These are phyloP conservation scores for Cyathus striatus DNA, from an alignment of 768 basidiomycete genomes.

Conservation along the genomic window DNA sequence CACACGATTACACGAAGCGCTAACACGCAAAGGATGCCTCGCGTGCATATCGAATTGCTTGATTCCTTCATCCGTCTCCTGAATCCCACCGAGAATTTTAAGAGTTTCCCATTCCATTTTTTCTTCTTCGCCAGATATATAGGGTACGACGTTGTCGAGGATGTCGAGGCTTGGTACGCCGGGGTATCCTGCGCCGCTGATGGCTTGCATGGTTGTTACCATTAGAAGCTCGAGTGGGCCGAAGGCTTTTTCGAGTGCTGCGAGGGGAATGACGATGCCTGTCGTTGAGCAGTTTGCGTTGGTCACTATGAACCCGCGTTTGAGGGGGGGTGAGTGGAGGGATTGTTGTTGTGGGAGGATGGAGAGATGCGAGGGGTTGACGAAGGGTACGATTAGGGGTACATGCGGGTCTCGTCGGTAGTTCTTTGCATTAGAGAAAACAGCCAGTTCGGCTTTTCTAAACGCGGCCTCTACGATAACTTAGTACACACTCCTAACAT, in stretches of 20 bases:
- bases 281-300: conserved; percentile 99
- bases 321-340: conserved; percentile 59
- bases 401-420: conserved; percentile 88
- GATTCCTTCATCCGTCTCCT: conserved; percentile 45
- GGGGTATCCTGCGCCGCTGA: conserved; percentile 97
- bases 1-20: conserved; percentile 92
- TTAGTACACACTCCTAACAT: background rate
- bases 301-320: conserved; percentile 91
- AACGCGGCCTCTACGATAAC: conserved; percentile 70
- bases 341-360: conserved; percentile 82
- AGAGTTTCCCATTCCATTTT: conserved; percentile 99
- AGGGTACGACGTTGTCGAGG: conserved; percentile 92
- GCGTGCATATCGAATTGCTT: conserved; percentile 84
- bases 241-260: conserved; percentile 84
- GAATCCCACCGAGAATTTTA: conserved; percentile 90
- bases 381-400: conserved; percentile 94
- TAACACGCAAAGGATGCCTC: conserved; percentile 76
- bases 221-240: conserved; percentile 91
- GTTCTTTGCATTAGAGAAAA: conserved; percentile 98
- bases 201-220: conserved; percentile 96
- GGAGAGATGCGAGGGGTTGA: conserved; percentile 81
- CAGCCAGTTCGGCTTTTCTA: conserved; percentile 78
- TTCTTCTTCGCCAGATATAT: conserved; percentile 92
- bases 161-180: conserved; percentile 88
- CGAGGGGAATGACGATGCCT: conserved; percentile 85